phyloP scores from a whole-genome alignment of 768 basidiomycete genomes.

The Termitomyces sp. region DNA sequence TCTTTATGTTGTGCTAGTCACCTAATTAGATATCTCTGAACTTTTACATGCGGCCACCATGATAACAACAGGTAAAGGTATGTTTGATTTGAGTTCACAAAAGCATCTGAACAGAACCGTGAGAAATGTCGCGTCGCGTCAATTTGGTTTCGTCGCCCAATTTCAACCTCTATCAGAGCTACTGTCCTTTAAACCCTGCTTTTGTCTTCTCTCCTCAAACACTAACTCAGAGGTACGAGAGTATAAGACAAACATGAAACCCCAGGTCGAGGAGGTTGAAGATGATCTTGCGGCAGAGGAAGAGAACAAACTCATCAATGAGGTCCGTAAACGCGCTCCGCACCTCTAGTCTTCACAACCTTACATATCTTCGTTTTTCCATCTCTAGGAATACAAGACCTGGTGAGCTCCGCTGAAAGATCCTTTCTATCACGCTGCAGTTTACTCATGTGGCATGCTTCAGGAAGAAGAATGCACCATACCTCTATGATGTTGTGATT shows the following conservation, averaged over 20 bases:
- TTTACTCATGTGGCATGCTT: slow-evolving; percentile 4
- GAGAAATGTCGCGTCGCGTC: slow-evolving; percentile 41
- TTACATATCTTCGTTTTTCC: neutral
- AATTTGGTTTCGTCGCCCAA: slow-evolving; percentile 7
- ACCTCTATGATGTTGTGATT: slow-evolving; percentile 95
- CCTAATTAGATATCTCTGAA: slow-evolving; percentile 10
- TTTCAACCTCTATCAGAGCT: neutral
- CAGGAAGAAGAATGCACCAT: slow-evolving; percentile 97
- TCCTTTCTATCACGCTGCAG: neutral
- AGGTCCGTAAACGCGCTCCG: slow-evolving; percentile 42
- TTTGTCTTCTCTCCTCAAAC: neutral
- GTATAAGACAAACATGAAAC: slow-evolving; percentile 30
- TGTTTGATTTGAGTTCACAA: slow-evolving; percentile 14
- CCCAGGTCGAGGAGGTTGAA: slow-evolving; percentile 64
- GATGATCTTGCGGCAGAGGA: slow-evolving; percentile 81
- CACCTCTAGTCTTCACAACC: neutral
- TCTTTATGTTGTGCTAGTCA: slow-evolving; percentile 11
- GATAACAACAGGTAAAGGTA: neutral
- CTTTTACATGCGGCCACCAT: slow-evolving; percentile 1
- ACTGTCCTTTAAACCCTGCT: neutral
- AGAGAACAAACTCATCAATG: slow-evolving; percentile 85
- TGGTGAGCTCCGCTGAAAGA: slow-evolving; percentile 42
- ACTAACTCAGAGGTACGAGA: neutral
- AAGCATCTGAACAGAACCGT: slow-evolving; percentile 20
- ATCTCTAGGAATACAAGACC: slow-evolving; percentile 73